Base-by-base conservation (phyloP, 306 rosid species). In the Prunus armeniaca region DNA sequence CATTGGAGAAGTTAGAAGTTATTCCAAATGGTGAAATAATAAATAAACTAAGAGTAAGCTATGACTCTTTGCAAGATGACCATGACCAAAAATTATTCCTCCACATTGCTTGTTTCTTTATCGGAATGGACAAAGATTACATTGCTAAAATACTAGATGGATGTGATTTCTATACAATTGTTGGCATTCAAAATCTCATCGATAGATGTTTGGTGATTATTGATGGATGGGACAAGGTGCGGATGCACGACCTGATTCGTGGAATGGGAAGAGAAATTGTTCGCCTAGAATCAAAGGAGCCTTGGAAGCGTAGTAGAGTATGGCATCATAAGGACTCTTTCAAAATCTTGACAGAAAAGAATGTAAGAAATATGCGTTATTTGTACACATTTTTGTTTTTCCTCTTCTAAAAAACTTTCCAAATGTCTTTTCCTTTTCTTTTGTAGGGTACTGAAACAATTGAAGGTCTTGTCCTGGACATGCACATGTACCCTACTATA, bases 1-100 rank as follows among this genome's bases (percentile, higher is more conserved):
- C 70, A n/a, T n/a, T 65, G 51, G 50, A 38, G 70, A 65, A 65
- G 45, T 12, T 65, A 19, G 9, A 38, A n/a, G 51, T 0, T n/a
- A 11, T 38, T 4, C 70, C 51, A 1, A 18, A 65, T 38, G 13
- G 28, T 65, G 70, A 65, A 65, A 65, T 38, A 50, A 19, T 38
- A 3, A 11, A 65, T 0, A 65, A 38, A n/a, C 51, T 65, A 10
- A 65, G 70, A 38, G 41, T 38, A 47, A 47, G 58, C 24, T 68
- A 68, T 9, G 73, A 67, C n/a, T 20, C 32, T 11, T 20, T 67
- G 13, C 32, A 43, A 68, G 73, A 68, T 68, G 72, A 67, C 38
- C 58, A 47, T 47, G 73, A 68, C 6, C n/a, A 0, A 0, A 47
- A 47, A 1, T 43, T 67, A 43, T 67, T 67, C 30, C 71, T 67